These are phyloP conservation scores for Coffea canephora DNA, from an alignment of 257 asterid species.

Conservation along the genomic window DNA sequence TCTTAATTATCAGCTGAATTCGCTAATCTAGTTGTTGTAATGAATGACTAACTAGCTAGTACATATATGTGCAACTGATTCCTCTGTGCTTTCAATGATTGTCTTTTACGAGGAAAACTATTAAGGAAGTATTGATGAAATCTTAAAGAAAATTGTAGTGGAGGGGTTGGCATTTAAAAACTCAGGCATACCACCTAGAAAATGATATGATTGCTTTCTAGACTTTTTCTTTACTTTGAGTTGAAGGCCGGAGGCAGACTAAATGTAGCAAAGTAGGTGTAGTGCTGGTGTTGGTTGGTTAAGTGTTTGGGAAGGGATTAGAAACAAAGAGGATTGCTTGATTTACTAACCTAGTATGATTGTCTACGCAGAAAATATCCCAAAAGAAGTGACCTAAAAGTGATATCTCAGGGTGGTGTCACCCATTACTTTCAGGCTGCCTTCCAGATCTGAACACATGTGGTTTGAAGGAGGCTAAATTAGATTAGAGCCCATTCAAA, in stretches of 20 bases:
- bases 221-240: slow-evolving; percentile 50
- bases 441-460: background rate
- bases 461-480: background rate
- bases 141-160: slow-evolving; percentile 15
- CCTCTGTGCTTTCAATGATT: background rate
- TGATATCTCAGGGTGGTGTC: background rate
- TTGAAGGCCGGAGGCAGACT: slow-evolving; percentile 34
- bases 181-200: slow-evolving; percentile 15
- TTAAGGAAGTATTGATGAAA: background rate
- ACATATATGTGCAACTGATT: too few species aligned
- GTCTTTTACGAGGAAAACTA: background rate
- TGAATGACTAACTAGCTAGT: too few species aligned
- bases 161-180: slow-evolving; percentile 31
- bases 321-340: slow-evolving; percentile 42
- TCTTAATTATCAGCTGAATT: background rate
- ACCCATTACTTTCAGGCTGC: background rate
- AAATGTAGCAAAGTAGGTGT: slow-evolving; percentile 43
- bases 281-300: slow-evolving; percentile 51
- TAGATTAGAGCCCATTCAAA: background rate
- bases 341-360: slow-evolving; percentile 31
- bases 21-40: background rate
- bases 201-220: slow-evolving; percentile 44
- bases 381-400: background rate
- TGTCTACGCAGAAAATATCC: background rate
- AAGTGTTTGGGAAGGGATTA: slow-evolving; percentile 49